Evolutionary conservation across 2,329 filamentous ascomycete species (phyloP), one percentile per base, ranked within the genome.

Genomic region (Raffaelea arxii): DNA sequence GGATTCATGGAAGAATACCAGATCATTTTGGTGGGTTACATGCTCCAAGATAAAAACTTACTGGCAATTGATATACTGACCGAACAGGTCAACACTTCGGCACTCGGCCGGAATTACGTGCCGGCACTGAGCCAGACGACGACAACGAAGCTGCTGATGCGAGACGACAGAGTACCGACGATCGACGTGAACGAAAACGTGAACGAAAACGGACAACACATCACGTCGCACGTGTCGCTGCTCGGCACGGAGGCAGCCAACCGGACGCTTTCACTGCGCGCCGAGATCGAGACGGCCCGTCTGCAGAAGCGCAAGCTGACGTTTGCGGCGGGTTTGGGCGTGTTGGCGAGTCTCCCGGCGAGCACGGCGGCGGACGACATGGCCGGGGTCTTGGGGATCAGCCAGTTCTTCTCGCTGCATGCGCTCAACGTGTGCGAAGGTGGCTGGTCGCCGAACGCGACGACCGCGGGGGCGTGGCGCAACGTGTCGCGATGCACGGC

Each of bases 21-120:
- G 27, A 57, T 68, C 32, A 58, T 67, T 25, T 59, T 62, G 40
- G 65, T 66, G 54, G 44, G 63, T 56, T 19, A 6, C n/a, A n/a
- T n/a, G n/a, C n/a, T n/a, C n/a, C n/a, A n/a, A n/a, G 9, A n/a
- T 2, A 22, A 10, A 23, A 18, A 22, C 24, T 40, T 12, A 32
- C 27, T 10, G 27, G 10, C 27, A 32, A 10, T 32, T 21, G 39
- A 9, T 2, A n/a, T 16, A 42, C 24, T 6, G 4, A 6, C 32
- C 16, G 16, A n/a, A 18, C 25, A 68, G 65, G 59, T 69, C 49
- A 68, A 70, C 57, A 65, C 65, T 48, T 66, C 66, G 18, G 54
- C 56, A 14, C 62, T 70, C 27, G 67, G 65, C 24, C 60, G 64
- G 37, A 60, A 65, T 43, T 58, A 67, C 18, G 51, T 69, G 25